Evolutionary conservation across 148 eudicot genomes (phyloP), one percentile per base, ranked within the genome.

Genomic region (Cornus controversa): DNA sequence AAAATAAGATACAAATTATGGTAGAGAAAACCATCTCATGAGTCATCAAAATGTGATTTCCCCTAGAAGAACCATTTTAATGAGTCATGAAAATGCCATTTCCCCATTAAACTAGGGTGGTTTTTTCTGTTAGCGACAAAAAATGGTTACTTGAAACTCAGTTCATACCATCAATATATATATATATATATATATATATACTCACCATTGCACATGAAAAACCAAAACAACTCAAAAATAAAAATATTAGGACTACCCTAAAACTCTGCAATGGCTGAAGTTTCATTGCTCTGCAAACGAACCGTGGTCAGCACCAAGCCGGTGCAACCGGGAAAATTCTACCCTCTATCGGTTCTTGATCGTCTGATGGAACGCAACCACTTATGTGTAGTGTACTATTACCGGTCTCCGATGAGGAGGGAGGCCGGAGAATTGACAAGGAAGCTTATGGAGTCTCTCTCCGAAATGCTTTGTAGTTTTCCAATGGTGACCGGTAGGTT

Each of bases 311-410:
- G 89, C 82, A 82, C 88, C 24, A 90, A 72, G 50, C 79, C 92
- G 7, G 80, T 83, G 1, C 76, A 83, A 54, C 81, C 84, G 3
- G 82, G 92, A 0, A 90, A 79, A 37, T 81, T 72, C 75, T 78
- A 76, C 65, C 69, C 70, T 29, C 74, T 89, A 24, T 86, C 94
- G 3, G 82, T 79, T 73, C 85, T 93, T 10, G 94, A 91, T 68
- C 79, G 81, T 14, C 54, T 87, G 1, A 91, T 93, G 97, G 93
- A 93, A 63, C 85, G 66, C 0, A 85, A 85, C 63, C 83, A 80
- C 70, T 63, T 86, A 23, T 79, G 80, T 13, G 69, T 89, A 29
- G 84, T 93, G 15, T 80, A 86, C 75, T 89, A 91, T 66, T 93
- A 84, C 77, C 50, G 69, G 13, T 53, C 84, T 18, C 86, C 84